Percentiles rank a stretch among this genome's conserved stretches.
Evolutionary conservation across 495 filamentous ascomycete species (phyloP).

Genomic region (Penicillium maclennaniae): DNA sequence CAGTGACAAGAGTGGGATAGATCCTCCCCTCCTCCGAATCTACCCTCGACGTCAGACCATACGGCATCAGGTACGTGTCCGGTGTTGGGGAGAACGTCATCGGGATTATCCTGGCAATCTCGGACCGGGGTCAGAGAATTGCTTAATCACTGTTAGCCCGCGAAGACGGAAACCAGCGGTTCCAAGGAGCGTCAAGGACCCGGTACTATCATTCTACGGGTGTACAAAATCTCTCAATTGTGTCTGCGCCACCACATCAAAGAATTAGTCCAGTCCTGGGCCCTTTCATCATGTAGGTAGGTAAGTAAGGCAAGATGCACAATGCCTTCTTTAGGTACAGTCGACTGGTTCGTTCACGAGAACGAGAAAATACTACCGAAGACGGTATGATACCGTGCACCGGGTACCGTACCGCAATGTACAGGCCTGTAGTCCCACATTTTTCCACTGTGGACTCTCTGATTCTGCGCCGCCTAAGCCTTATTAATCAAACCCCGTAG

Average conservation of each 20-base stretch:
- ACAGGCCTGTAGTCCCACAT: background rate
- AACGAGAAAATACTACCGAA: too few relatives aligned
- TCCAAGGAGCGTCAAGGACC: conserved; percentile 21
- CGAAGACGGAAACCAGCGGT: conserved; percentile 26
- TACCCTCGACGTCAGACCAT: conserved; percentile 1
- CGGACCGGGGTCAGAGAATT: conserved; percentile 13
- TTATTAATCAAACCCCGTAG: background rate
- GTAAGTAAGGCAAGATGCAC: background rate
- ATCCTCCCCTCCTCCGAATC: background rate
- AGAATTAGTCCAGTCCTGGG: background rate
- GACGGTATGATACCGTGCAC: background rate
- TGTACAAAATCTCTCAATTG: conserved; percentile 21
- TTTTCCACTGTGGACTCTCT: conserved; percentile 1
- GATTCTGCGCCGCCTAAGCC: background rate
- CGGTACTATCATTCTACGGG: background rate
- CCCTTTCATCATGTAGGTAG: background rate
- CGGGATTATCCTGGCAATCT: conserved; percentile 14
- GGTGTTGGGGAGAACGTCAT: conserved; percentile 13
- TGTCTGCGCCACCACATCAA: conserved; percentile 11
- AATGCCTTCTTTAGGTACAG: too few relatives aligned
- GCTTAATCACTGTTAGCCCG: conserved; percentile 23
- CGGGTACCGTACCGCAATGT: background rate
- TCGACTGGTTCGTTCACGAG: too few relatives aligned
- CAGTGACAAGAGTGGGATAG: background rate
- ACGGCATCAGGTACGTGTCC: background rate